A percentile compares a stretch with the other conserved stretches of the same genome.
Conservation (phyloP, 768 basidiomycete species). For the Tephrocybe sp. region DNA sequence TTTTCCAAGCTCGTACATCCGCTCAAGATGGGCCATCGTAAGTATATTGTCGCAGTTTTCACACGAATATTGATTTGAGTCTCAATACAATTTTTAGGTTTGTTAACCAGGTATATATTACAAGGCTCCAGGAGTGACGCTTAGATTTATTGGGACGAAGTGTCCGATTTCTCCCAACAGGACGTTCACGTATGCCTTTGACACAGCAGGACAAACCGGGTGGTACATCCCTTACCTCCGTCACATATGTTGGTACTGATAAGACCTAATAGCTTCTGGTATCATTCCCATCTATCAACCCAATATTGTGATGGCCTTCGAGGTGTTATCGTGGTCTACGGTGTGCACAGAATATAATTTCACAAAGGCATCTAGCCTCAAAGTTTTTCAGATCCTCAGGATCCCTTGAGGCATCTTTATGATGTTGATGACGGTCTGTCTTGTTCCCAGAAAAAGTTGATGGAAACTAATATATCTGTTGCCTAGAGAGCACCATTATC, state of each 20-base stretch:
- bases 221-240: slow-evolving; percentile 10
- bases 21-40: slow-evolving; percentile 34
- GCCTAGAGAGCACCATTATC: slow-evolving; percentile 31
- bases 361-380: no score
- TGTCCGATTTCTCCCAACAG: slow-evolving; percentile 40
- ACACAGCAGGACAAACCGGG: slow-evolving; percentile 31
- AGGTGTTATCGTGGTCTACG: slow-evolving; percentile 26
- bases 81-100: slow-evolving; percentile 29
- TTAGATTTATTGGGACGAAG: no score
- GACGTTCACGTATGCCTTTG: slow-evolving; percentile 32
- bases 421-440: slow-evolving; percentile 39
- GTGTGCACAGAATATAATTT: slow-evolving; percentile 11
- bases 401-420: slow-evolving; percentile 33
- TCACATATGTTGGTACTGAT: neutral
- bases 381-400: slow-evolving; percentile 28
- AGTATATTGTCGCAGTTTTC: slow-evolving; percentile 19
- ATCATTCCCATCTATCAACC: slow-evolving; percentile 41
- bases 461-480: neutral
- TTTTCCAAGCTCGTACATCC: slow-evolving; percentile 33
- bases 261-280: slow-evolving; percentile 23
- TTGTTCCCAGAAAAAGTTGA: neutral
- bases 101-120: slow-evolving; percentile 34
- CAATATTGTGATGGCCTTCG: slow-evolving; percentile 51
- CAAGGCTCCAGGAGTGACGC: neutral
- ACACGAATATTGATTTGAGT: neutral